A percentile compares a stretch with the other conserved stretches of the same genome.
Evolutionary conservation across 345 rosid species (phyloP).

Genomic region (Hibiscus mutabilis): DNA sequence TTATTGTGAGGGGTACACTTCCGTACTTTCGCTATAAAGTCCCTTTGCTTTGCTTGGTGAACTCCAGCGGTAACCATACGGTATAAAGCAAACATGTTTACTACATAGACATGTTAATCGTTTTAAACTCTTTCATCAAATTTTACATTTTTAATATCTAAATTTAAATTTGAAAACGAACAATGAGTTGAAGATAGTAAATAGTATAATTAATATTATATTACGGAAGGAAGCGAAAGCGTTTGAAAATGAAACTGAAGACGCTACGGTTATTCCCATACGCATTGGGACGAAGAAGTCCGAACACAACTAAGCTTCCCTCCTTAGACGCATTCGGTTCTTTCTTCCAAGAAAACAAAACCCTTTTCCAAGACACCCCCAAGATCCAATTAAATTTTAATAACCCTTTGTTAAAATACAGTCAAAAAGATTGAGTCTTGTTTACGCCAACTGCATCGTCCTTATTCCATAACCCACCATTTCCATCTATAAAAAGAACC

Average conservation of each 20-base stretch:
- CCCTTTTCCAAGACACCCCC: background rate
- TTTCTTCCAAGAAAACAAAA: too few relatives aligned
- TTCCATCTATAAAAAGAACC: conserved; percentile 30
- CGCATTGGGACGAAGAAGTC: background rate
- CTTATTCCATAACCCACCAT: conserved; percentile 27
- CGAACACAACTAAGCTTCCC: conserved; percentile 12
- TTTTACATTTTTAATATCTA: too few relatives aligned
- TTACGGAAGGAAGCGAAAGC: background rate
- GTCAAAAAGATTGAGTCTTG: conserved; percentile 52
- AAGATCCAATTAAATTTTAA: too few relatives aligned
- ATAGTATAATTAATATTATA: too few relatives aligned
- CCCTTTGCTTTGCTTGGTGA: conserved; percentile 13
- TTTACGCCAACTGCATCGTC: conserved; percentile 58
- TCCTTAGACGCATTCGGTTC: conserved; percentile 10
- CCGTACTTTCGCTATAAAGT: too few relatives aligned
- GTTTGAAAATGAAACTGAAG: background rate
- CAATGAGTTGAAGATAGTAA: too few relatives aligned
- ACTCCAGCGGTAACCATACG: conserved; percentile 35
- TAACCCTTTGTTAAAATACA: conserved; percentile 11
- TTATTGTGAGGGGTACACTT: too few relatives aligned
- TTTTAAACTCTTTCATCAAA: too few relatives aligned
- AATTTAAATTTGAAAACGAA: too few relatives aligned
- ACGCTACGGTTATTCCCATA: conserved; percentile 28
- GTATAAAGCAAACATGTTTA: conserved; percentile 40
- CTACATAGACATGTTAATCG: background rate